A percentile compares a stretch with the other conserved stretches of the same genome.
Conservation (phyloP, 2,329 filamentous ascomycete species). For the Apiospora pterosperma region DNA sequence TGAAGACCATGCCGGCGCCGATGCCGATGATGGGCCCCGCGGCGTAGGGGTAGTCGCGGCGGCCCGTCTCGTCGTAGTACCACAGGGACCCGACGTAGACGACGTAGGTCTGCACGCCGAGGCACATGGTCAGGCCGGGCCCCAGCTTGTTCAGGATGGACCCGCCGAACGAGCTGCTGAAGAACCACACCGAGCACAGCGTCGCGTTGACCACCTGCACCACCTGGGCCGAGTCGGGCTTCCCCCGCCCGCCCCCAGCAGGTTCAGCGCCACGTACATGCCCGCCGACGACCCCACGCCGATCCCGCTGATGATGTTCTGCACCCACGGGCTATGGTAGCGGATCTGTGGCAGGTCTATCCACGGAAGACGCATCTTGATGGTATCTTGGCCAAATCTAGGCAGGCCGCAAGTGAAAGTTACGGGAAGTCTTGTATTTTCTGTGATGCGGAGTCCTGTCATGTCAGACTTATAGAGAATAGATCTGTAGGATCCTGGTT, state of each 20-base stretch:
- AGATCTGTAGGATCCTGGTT: too few relatives aligned
- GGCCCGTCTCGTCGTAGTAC: constrained; percentile 24
- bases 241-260: constrained; percentile 25
- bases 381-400: too few relatives aligned
- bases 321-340: not conserved
- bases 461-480: too few relatives aligned
- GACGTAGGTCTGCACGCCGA: constrained; percentile 22
- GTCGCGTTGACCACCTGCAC: constrained; percentile 24
- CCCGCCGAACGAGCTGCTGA: constrained; percentile 22
- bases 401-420: too few relatives aligned
- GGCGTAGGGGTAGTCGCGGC: constrained; percentile 20
- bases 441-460: not conserved
- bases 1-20: constrained; percentile 25
- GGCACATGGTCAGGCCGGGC: constrained; percentile 17
- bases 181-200: constrained; percentile 25
- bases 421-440: too few relatives aligned
- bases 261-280: constrained; percentile 6
- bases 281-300: constrained; percentile 3
- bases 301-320: constrained; percentile 7
- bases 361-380: too few relatives aligned
- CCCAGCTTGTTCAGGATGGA: constrained; percentile 23
- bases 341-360: not conserved
- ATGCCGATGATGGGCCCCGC: constrained; percentile 25
- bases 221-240: constrained; percentile 20
- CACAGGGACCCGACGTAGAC: constrained; percentile 25